Evolutionary conservation across 371 early-diverging fungal species (phyloP).

Genomic region (Apophysomyces ossiformis): DNA sequence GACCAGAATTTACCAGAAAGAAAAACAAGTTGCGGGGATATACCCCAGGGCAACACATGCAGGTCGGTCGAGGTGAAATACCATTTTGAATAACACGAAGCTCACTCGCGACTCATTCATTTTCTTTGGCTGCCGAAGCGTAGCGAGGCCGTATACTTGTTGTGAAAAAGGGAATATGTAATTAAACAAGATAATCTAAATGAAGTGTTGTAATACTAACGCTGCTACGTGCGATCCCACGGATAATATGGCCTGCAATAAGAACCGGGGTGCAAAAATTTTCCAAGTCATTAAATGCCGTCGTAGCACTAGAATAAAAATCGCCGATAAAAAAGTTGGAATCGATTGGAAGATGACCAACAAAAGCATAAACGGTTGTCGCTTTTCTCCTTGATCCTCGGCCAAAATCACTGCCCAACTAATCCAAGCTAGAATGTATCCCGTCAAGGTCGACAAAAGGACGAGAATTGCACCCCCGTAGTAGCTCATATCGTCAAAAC

Average conservation of each 20-base stretch:
- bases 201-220: background rate
- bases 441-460: constrained; percentile 77
- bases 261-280: constrained; percentile 90
- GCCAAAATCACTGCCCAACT: constrained; percentile 38
- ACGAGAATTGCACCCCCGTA: constrained; percentile 76
- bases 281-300: constrained; percentile 97
- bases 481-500: constrained; percentile 74
- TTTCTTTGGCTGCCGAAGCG: no score
- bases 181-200: background rate
- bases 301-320: constrained; percentile 65
- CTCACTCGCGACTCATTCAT: no score
- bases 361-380: constrained; percentile 26
- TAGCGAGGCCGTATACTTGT: no score
- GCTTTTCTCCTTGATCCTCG: background rate
- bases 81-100: no score
- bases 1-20: no score
- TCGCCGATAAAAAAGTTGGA: constrained; percentile 55
- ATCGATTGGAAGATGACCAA: constrained; percentile 53
- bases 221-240: constrained; percentile 25
- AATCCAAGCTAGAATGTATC: constrained; percentile 62
- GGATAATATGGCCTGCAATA: constrained; percentile 60
- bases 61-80: no score
- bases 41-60: no score
- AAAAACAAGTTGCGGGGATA: no score
- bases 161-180: no score